These are phyloP conservation scores for Cercospora sesami DNA, from an alignment of 2,329 filamentous ascomycete species.

Conservation along the genomic window DNA sequence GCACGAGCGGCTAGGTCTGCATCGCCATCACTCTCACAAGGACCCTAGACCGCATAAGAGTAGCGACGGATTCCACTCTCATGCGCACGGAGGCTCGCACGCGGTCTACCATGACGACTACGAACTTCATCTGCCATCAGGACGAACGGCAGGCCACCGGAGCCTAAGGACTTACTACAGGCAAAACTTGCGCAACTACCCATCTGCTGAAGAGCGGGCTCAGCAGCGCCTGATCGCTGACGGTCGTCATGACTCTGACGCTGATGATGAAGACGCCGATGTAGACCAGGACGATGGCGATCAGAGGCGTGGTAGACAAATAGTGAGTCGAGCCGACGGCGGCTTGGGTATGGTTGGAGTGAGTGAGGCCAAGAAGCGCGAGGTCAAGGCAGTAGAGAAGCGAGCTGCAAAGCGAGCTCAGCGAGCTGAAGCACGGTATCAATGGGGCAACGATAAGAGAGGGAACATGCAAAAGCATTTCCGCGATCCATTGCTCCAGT, in stretches of 20 bases:
- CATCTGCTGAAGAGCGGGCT: slow-evolving; percentile 72
- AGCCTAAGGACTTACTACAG: slow-evolving; percentile 85
- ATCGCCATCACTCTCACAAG: slow-evolving; percentile 70
- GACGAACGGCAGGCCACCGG: slow-evolving; percentile 84
- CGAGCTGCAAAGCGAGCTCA: slow-evolving; percentile 66
- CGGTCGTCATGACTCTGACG: slow-evolving; percentile 48
- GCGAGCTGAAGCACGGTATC: slow-evolving; percentile 52
- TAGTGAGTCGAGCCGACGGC: slow-evolving; percentile 68
- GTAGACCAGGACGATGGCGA: slow-evolving; percentile 25
- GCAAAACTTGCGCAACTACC: slow-evolving; percentile 86
- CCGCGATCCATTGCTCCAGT: slow-evolving; percentile 55
- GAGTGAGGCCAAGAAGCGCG: slow-evolving; percentile 70
- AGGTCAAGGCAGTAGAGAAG: slow-evolving; percentile 66
- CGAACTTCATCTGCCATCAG: slow-evolving; percentile 88
- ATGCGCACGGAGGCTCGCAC: slow-evolving; percentile 70
- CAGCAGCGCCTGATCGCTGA: slow-evolving; percentile 62
- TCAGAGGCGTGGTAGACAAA: slow-evolving; percentile 41
- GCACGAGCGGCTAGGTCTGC: slow-evolving; percentile 69
- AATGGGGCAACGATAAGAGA: slow-evolving; percentile 70
- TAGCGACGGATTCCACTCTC: slow-evolving; percentile 76
- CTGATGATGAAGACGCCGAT: slow-evolving; percentile 48
- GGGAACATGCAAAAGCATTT: slow-evolving; percentile 77
- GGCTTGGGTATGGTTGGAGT: slow-evolving; percentile 75
- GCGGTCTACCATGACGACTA: slow-evolving; percentile 89
- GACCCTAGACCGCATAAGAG: slow-evolving; percentile 73